A percentile compares a stretch with the other conserved stretches of the same genome.
Evolutionary conservation across 2,329 filamentous ascomycete genomes (phyloP).

Genomic region (Escovopsis sp.): DNA sequence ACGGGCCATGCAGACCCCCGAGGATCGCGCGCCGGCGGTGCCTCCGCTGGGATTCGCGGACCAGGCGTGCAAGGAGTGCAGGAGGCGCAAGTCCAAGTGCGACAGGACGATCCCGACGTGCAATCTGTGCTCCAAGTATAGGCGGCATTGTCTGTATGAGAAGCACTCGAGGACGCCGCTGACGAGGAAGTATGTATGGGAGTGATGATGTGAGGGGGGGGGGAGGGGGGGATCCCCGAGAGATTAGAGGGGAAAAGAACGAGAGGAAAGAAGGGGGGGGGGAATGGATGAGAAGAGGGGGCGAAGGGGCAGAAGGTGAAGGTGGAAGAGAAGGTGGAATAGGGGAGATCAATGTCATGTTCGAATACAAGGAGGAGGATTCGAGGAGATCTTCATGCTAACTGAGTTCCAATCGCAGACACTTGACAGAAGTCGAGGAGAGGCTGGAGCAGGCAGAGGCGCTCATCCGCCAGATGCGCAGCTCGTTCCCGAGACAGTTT

Average conservation of each 20-base stretch:
- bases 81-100: slow-evolving; percentile 24
- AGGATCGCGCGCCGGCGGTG: background rate
- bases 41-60: slow-evolving; percentile 8
- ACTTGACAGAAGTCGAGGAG: slow-evolving; percentile 28
- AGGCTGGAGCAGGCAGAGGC: slow-evolving; percentile 21
- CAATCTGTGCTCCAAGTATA: slow-evolving; percentile 25
- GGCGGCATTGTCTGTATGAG: slow-evolving; percentile 32
- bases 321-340: no score
- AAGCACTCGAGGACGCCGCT: slow-evolving; percentile 31
- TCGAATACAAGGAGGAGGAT: no score
- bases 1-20: no score
- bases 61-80: slow-evolving; percentile 25
- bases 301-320: no score
- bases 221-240: no score
- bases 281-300: no score
- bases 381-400: no score
- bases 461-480: slow-evolving; percentile 15
- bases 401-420: slow-evolving; percentile 10
- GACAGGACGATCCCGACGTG: slow-evolving; percentile 22
- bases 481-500: slow-evolving; percentile 13
- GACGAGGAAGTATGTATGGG: slow-evolving; percentile 27
- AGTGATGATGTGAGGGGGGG: no score
- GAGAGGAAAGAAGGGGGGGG: no score
- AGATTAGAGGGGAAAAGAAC: no score
- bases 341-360: no score